Evolutionary conservation across 2,329 filamentous ascomycete species (phyloP), one percentile per base, ranked within the genome.

Genomic region (Penicillium crustosum): DNA sequence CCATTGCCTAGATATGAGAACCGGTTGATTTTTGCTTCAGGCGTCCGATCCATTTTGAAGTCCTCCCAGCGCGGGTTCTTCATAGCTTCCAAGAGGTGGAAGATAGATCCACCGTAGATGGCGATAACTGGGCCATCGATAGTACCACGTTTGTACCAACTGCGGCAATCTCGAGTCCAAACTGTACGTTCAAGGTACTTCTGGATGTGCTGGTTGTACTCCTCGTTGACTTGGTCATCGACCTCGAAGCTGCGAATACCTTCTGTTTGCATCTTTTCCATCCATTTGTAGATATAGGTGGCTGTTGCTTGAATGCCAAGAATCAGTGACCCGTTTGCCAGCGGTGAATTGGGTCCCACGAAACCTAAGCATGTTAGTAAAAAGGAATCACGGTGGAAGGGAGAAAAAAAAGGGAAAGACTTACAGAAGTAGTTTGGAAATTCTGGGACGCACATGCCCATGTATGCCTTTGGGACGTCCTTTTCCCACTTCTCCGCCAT

Each of bases 1-100:
- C 82, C 82, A 48, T 83, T 83, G 8, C 82, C 82, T 15, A 83
- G 71, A 58, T 82, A 84, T 15, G 63, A 70, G 62, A 83, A 83
- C 23, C 81, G 70, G 60, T 83, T 62, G 4, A 7, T 27, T 15
- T 33, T 27, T 0, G 54, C 47, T 15, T 73, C 2, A 72, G 71
- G 69, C 0, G 81, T 66, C 43, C 82, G 79, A 65, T 78, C 73
- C 60, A 82, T 83, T 54, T 82, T 76, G 70, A 77, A 85, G 54
- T 85, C 83, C 64, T 85, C 83, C 82, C 82, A 85, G 13, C 82
- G 71, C 1, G 82, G 82, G 27, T 62, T 58, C 39, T 62, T 58
- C n/a, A 62, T 42, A 7, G 52, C 58, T 13, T 60, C 58, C 38
- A 60, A 47, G n/a, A 60, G 53, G 36, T 62, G 60, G 45, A 62